phyloP scores from a whole-genome alignment of 352 stramenopile species.

The Globisporangium barbulae region DNA sequence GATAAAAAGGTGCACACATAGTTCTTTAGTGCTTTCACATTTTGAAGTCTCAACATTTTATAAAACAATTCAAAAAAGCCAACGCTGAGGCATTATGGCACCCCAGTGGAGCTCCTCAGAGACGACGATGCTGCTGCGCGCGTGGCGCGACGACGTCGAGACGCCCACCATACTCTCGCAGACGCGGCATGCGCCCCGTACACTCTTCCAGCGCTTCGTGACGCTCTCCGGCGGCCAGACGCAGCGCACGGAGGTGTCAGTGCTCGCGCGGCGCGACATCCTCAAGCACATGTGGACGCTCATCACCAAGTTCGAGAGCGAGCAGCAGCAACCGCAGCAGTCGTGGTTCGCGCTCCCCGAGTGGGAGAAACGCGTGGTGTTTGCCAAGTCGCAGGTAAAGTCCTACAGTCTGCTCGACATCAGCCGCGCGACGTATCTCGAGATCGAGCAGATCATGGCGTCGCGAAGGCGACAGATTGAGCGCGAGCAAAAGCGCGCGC shows the following conservation, averaged over 20 bases:
- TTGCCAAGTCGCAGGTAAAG: not conserved
- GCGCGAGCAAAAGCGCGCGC: not conserved
- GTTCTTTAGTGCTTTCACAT: too few relatives aligned
- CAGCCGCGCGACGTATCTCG: not conserved
- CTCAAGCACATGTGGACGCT: constrained; percentile 7
- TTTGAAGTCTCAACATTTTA: too few relatives aligned
- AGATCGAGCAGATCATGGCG: not conserved
- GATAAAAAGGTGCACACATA: too few relatives aligned
- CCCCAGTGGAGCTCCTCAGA: constrained; percentile 2
- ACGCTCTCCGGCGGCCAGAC: not conserved
- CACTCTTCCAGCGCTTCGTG: not conserved
- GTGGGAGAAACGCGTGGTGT: constrained; percentile 6
- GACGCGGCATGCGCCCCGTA: not conserved
- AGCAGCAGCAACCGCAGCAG: not conserved
- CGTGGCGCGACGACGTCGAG: constrained; percentile 7
- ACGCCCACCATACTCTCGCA: not conserved
- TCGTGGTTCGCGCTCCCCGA: not conserved
- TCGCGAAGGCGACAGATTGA: not conserved
- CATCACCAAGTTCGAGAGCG: not conserved
- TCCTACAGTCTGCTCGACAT: not conserved
- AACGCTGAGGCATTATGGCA: not conserved
- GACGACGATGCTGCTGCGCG: constrained; percentile 2
- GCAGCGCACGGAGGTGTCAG: not conserved
- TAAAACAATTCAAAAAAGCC: not conserved
- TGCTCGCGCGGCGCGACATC: constrained; percentile 1